phyloP scores from a whole-genome alignment of 179 eudicot species.

The Patellifolia procumbens region DNA sequence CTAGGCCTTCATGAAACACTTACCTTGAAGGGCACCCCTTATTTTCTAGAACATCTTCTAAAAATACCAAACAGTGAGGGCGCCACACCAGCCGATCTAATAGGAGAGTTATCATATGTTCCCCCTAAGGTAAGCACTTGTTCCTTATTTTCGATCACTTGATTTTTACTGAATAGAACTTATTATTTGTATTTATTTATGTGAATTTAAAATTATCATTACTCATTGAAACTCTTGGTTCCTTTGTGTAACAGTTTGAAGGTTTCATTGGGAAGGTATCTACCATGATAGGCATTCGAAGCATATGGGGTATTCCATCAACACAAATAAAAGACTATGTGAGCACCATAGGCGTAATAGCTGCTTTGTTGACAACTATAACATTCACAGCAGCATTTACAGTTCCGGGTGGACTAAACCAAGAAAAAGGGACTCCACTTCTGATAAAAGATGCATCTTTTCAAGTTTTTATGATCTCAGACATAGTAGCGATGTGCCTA shows the following conservation, averaged over 20 bases:
- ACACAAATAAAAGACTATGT: slow-evolving; percentile 8
- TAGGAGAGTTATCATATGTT: too few relatives aligned
- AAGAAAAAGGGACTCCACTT: slow-evolving; percentile 12
- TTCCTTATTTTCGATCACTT: too few relatives aligned
- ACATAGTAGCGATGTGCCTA: slow-evolving; percentile 23
- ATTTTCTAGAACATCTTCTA: too few relatives aligned
- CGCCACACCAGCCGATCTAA: too few relatives aligned
- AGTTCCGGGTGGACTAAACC: slow-evolving; percentile 19
- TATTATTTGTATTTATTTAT: too few relatives aligned
- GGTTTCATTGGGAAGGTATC: background rate
- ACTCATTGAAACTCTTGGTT: too few relatives aligned
- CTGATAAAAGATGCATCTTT: background rate
- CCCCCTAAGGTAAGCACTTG: too few relatives aligned
- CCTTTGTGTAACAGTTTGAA: slow-evolving; percentile 2
- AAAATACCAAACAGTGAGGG: slow-evolving; percentile 13
- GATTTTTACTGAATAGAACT: too few relatives aligned
- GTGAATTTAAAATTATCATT: too few relatives aligned
- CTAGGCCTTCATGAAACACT: background rate
- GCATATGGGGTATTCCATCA: slow-evolving; percentile 13
- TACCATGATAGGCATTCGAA: slow-evolving; percentile 6
- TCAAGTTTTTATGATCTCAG: slow-evolving; percentile 21
- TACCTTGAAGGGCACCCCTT: background rate
- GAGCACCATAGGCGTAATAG: slow-evolving; percentile 22
- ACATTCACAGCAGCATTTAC: slow-evolving; percentile 26
- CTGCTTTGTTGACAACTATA: slow-evolving; percentile 20